Evolutionary conservation across 2,329 filamentous ascomycete genomes (phyloP), one percentile per base, ranked within the genome.

Genomic region (Alternaria gansuensis): DNA sequence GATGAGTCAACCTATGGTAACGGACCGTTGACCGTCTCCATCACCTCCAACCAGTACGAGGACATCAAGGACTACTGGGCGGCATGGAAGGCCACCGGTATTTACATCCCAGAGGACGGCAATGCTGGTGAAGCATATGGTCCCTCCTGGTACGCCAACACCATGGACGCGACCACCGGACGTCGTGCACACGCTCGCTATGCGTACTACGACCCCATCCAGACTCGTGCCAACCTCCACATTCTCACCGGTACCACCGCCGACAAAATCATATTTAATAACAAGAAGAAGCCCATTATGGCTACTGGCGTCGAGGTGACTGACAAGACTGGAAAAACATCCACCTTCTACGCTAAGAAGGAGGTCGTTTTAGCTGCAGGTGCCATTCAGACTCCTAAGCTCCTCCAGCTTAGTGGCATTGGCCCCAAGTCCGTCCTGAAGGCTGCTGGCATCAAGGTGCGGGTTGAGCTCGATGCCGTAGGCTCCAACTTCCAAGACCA

Each of bases 331-430:
- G 51, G 51, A 23, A 50, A 55, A 44, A 49, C 23, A 2, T 59
- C 52, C 6, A 62, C 46, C 10, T 64, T 74, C 3, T 64, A 62
- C n/a, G 71, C 70, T 1, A 68, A 62, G 51, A 72, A 70, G 51
- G 87, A 90, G 67, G 81, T 89, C 9, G 81, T 90, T 26, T 71
- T 90, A 2, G 85, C 85, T 1, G 88, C 87, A 2, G 83, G 81
- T 28, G 77, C 71, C 85, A 49, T 82, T 83, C 64, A 86, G 83
- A 8, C 87, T 82, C 3, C 85, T 83, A 72, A 77, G 88, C 17
- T 80, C 87, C 14, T 77, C 7, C 69, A 75, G 56, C 62, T 75
- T 13, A 73, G 69, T 49, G 75, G 75, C 26, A 57, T 77, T 26
- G 75, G 75, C 11, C 70, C 71, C 28, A 70, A 62, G 59, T 57